Evolutionary conservation across 1,284 basidiomycete species (phyloP).

Genomic region (Peniophora sp.): DNA sequence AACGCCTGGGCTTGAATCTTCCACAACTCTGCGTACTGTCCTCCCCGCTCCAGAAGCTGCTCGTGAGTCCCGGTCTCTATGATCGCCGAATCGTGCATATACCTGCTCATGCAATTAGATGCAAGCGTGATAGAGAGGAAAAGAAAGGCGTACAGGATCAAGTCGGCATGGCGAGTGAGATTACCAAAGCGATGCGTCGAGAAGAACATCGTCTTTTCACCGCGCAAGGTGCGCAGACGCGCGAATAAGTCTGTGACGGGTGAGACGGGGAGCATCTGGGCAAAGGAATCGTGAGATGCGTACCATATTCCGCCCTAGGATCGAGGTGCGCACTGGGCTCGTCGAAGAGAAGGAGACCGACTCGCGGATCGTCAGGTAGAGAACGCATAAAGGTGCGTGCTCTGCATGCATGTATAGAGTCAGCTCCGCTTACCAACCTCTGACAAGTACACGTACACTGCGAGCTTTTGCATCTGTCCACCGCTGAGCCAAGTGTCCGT

Average conservation of each 20-base stretch:
- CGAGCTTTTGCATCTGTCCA: constrained; percentile 70
- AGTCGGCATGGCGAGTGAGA: constrained; percentile 53
- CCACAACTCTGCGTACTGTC: constrained; percentile 50
- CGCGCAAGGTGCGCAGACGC: constrained; percentile 37
- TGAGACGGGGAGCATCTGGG: too few species aligned
- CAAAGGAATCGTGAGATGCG: constrained; percentile 1
- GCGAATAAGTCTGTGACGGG: constrained; percentile 43
- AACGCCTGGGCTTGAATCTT: constrained; percentile 50
- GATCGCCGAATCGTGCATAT: constrained; percentile 49
- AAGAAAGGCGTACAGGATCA: constrained; percentile 38
- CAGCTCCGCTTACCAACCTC: constrained; percentile 27
- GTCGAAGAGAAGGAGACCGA: constrained; percentile 69
- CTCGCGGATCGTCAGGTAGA: constrained; percentile 38
- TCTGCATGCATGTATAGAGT: not conserved
- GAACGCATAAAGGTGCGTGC: not conserved
- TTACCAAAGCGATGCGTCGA: constrained; percentile 66
- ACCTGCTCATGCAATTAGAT: constrained; percentile 26
- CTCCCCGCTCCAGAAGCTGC: constrained; percentile 34
- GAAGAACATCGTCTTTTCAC: constrained; percentile 60
- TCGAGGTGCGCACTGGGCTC: constrained; percentile 72
- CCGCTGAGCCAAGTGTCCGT: constrained; percentile 46
- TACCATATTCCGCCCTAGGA: constrained; percentile 65
- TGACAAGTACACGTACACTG: constrained; percentile 44
- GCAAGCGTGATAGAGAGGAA: not conserved
- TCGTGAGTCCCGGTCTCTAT: constrained; percentile 48